Evolutionary conservation across 495 filamentous ascomycete genomes (phyloP).

Genomic region (Oidiodendron maius): DNA sequence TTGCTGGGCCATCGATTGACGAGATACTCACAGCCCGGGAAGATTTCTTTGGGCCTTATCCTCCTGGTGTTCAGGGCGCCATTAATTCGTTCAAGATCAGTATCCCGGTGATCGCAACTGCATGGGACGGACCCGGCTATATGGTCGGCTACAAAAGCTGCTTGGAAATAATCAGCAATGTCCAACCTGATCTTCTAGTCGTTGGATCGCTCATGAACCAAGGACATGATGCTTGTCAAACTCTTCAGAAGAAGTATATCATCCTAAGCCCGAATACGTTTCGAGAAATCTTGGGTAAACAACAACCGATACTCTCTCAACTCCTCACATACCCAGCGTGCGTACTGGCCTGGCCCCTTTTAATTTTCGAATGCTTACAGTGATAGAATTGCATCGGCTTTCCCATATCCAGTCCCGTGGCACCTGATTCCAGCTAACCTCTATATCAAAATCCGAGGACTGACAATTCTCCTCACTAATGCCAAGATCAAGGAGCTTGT

Average conservation of each 20-base stretch:
- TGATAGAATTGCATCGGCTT: slow-evolving; percentile 40
- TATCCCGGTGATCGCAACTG: slow-evolving; percentile 27
- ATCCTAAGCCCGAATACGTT: slow-evolving; percentile 37
- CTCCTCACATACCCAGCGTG: slow-evolving; percentile 45
- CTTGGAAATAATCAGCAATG: slow-evolving; percentile 33
- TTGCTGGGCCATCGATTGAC: slow-evolving; percentile 34
- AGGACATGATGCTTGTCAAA: slow-evolving; percentile 41
- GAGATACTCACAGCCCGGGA: slow-evolving; percentile 34
- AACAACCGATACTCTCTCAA: slow-evolving; percentile 28
- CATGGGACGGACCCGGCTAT: slow-evolving; percentile 44
- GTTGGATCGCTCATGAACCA: slow-evolving; percentile 46
- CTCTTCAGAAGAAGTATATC: slow-evolving; percentile 26
- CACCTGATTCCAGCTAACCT: slow-evolving; percentile 36
- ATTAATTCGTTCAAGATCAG: slow-evolving; percentile 31
- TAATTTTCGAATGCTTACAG: too few species aligned
- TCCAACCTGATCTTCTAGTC: slow-evolving; percentile 38
- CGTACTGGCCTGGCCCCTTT: too few species aligned
- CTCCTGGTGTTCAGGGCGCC: slow-evolving; percentile 32
- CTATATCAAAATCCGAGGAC: slow-evolving; percentile 24
- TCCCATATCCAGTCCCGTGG: slow-evolving; percentile 39
- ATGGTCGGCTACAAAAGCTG: slow-evolving; percentile 38
- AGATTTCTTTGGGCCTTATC: slow-evolving; percentile 11
- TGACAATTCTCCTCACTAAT: neutral
- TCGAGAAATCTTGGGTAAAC: slow-evolving; percentile 27
- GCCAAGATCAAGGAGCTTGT: neutral